Evolutionary conservation across 2,329 filamentous ascomycete species (phyloP).

Genomic region (Escovopsis sp.): DNA sequence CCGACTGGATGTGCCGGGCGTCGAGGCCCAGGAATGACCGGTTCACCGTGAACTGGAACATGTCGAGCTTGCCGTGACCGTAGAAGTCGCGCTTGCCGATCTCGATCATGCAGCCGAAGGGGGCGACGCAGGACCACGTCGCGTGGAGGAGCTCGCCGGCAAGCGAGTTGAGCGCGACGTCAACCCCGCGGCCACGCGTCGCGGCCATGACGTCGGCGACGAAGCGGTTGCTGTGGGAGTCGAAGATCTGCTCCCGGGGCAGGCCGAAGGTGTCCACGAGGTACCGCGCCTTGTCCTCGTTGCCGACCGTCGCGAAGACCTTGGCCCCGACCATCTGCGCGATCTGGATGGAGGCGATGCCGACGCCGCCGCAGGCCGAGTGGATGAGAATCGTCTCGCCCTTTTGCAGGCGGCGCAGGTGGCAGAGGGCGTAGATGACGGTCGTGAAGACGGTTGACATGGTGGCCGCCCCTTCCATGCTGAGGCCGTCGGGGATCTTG

Average conservation of each 20-base stretch:
- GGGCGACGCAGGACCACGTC: conserved; percentile 28
- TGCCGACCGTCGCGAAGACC: conserved; percentile 19
- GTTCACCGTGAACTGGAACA: conserved; percentile 26
- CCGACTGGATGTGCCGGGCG: neutral
- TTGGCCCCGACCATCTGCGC: conserved; percentile 2
- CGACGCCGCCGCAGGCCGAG: conserved; percentile 4
- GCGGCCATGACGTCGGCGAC: conserved; percentile 11
- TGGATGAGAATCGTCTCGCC: conserved; percentile 6
- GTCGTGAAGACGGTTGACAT: neutral
- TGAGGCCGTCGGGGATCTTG: neutral
- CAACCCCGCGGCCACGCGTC: conserved; percentile 17
- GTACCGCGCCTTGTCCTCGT: conserved; percentile 18
- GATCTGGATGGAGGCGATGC: conserved; percentile 1
- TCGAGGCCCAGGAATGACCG: conserved; percentile 21
- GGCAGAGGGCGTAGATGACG: neutral
- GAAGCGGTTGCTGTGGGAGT: conserved; percentile 18
- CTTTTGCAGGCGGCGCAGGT: neutral
- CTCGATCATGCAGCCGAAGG: conserved; percentile 29
- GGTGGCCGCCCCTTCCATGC: neutral
- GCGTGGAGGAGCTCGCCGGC: conserved; percentile 25
- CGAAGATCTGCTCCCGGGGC: conserved; percentile 17
- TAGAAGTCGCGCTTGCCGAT: conserved; percentile 28
- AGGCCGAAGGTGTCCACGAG: conserved; percentile 18
- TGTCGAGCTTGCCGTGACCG: conserved; percentile 24
- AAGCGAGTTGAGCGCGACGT: conserved; percentile 25